Conservation (phyloP, 495 filamentous ascomycete genomes). For the Amniculicola lignicola region DNA sequence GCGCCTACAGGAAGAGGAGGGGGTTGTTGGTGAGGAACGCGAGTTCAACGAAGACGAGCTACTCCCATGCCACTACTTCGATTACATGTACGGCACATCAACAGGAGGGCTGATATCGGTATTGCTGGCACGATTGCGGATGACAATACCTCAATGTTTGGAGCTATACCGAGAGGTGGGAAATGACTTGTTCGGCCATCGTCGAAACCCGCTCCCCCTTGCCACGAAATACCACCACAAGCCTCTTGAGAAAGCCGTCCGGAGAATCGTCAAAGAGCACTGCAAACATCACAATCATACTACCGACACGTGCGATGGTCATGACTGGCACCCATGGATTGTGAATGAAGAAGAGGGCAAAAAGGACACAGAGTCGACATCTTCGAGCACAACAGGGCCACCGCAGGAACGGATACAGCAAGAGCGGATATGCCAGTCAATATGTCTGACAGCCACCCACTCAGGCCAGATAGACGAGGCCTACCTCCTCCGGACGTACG, state of each 20-base stretch:
- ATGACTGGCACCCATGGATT: constrained; percentile 44
- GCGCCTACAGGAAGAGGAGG: constrained; percentile 37
- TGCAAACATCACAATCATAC: constrained; percentile 37
- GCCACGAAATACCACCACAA: constrained; percentile 47
- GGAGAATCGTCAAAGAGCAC: constrained; percentile 40
- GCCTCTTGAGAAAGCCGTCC: constrained; percentile 45
- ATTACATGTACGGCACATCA: constrained; percentile 48
- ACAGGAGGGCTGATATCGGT: constrained; percentile 52
- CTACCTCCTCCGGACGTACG: constrained; percentile 46
- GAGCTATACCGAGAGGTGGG: constrained; percentile 49
- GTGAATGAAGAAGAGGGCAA: constrained; percentile 28
- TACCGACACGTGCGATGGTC: constrained; percentile 33
- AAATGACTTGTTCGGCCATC: constrained; percentile 46
- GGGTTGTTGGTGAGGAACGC: constrained; percentile 5
- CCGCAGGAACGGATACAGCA: too few species aligned
- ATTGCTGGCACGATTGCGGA: constrained; percentile 52
- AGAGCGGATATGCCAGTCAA: constrained; percentile 43
- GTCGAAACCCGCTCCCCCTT: constrained; percentile 39
- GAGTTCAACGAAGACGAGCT: constrained; percentile 39
- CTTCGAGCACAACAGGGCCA: constrained; percentile 22
- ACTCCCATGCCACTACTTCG: constrained; percentile 50
- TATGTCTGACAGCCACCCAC: constrained; percentile 45
- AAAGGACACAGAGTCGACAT: constrained; percentile 13
- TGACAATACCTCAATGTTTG: constrained; percentile 53
- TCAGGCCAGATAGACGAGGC: constrained; percentile 41